Conservation (phyloP, 116 monocot species). For the Zostera marina region DNA sequence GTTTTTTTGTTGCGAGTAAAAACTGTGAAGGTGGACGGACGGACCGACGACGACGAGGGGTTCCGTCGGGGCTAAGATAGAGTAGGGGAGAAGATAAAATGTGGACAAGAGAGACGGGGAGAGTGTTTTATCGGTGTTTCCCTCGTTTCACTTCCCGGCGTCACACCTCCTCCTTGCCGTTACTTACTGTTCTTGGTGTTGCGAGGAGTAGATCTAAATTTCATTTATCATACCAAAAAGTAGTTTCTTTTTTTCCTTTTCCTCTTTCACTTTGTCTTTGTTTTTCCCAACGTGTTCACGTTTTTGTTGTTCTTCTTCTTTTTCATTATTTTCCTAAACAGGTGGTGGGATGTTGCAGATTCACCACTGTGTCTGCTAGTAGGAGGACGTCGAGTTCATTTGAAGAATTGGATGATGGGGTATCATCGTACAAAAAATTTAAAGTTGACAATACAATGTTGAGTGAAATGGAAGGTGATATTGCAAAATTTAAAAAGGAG, state of each 20-base stretch:
- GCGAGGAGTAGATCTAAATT: background rate
- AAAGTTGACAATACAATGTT: conserved; percentile 6
- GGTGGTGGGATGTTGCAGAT: background rate
- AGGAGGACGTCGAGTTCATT: background rate
- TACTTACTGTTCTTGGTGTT: background rate
- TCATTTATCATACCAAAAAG: background rate
- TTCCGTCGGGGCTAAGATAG: too few relatives aligned
- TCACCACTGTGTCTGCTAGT: background rate
- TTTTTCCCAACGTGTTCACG: background rate
- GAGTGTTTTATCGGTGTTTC: background rate
- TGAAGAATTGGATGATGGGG: background rate
- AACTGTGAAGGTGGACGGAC: too few relatives aligned
- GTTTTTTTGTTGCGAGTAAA: too few relatives aligned
- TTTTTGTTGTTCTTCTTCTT: background rate
- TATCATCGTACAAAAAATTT: conserved; percentile 3
- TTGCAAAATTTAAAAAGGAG: conserved; percentile 13
- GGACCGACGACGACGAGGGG: too few relatives aligned
- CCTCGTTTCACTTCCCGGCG: background rate
- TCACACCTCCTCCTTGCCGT: background rate
- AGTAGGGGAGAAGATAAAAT: background rate
- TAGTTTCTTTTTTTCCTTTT: background rate
- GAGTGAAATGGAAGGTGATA: conserved; percentile 2
- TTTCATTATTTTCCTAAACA: background rate
- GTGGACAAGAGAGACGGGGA: background rate
- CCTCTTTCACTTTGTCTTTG: background rate